A percentile compares a stretch with the other conserved stretches of the same genome.
Conservation (phyloP, 2,329 filamentous ascomycete genomes). For the Chaetoscypha palmicola region DNA sequence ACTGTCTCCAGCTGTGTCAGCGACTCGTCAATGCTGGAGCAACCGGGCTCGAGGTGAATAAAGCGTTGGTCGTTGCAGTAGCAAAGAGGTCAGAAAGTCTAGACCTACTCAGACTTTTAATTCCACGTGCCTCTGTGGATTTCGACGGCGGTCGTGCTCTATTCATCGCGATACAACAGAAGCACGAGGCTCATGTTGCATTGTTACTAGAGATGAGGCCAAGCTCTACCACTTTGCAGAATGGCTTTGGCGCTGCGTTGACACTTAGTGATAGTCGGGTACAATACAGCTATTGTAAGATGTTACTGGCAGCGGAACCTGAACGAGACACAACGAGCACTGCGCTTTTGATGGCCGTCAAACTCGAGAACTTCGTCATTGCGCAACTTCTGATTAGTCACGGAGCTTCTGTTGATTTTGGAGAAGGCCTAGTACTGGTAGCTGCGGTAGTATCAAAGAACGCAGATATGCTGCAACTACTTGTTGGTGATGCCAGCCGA, state of each 20-base stretch:
- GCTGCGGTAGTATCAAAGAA: constrained; percentile 13
- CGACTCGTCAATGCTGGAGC: constrained; percentile 16
- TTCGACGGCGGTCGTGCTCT: constrained; percentile 14
- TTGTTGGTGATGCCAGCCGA: constrained; percentile 12
- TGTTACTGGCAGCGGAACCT: constrained; percentile 12
- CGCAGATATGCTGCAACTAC: constrained; percentile 11
- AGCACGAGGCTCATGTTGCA: constrained; percentile 8
- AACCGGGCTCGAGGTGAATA: constrained; percentile 14
- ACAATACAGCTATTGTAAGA: constrained; percentile 15
- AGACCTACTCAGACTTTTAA: constrained; percentile 13
- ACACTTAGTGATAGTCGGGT: constrained; percentile 7
- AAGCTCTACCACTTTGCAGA: constrained; percentile 10
- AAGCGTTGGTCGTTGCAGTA: constrained; percentile 12
- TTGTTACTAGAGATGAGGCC: constrained; percentile 14
- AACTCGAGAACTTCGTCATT: constrained; percentile 7
- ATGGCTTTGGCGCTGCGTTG: constrained; percentile 13
- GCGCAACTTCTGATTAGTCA: constrained; percentile 12
- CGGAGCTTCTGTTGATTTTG: constrained; percentile 13
- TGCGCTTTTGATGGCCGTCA: constrained; percentile 14
- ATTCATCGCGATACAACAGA: constrained; percentile 11
- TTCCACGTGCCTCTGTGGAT: constrained; percentile 11
- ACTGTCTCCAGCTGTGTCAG: constrained; percentile 13
- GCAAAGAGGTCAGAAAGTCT: constrained; percentile 9
- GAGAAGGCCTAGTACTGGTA: constrained; percentile 10
- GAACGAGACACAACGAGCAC: constrained; percentile 8